Base-by-base conservation (phyloP, 805 yeast genomes). In the Saccharomycopsis vini region DNA sequence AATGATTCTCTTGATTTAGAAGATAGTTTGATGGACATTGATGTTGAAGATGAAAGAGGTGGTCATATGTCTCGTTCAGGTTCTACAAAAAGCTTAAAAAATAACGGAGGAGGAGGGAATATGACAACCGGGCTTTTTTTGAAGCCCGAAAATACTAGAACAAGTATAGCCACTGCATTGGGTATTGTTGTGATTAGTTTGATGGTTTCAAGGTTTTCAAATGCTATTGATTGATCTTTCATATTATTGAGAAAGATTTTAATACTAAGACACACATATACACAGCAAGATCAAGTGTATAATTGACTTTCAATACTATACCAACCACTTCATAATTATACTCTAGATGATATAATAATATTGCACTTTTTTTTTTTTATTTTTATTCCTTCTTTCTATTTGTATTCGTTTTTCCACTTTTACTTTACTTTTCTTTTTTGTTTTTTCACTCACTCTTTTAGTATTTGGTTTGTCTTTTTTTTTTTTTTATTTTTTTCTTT, bases 131-230 rank as follows among this genome's bases (percentile, higher is more conserved):
- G n/a, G n/a, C n/a, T n/a, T n/a, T n/a, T n/a, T n/a, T n/a, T n/a
- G n/a, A 39, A 34, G 21, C 24, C 43, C 3, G 46, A 39, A 16
- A 31, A 24, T 35, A 28, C 46, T 13, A 24, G 39, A 28, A 21
- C 28, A 9, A 43, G 46, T 23, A 23, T 44, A n/a, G 32, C 34
- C 19, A 44, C 47, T 12, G 47, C 47, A 22, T 37, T 44, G 22
- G 47, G 47, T 5, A 43, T 44, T 29, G 44, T 44, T 7, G 10
- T 44, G 13, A 35, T 44, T n/a, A 40, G 47, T 3, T 31, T 39
- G 10, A 44, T 44, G 47, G 36, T 44, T n/a, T 44, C 47, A 3
- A 39, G 33, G 22, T 36, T 36, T 40, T 26, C 29, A 7, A 26
- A 12, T 12, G 29, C 10, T 9, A 12, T 12, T 26, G 29, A 9